Percentiles rank a stretch among this genome's conserved stretches.
Evolutionary conservation across 371 early-diverging fungal genomes (phyloP).

Genomic region (Rhizopus sp.): DNA sequence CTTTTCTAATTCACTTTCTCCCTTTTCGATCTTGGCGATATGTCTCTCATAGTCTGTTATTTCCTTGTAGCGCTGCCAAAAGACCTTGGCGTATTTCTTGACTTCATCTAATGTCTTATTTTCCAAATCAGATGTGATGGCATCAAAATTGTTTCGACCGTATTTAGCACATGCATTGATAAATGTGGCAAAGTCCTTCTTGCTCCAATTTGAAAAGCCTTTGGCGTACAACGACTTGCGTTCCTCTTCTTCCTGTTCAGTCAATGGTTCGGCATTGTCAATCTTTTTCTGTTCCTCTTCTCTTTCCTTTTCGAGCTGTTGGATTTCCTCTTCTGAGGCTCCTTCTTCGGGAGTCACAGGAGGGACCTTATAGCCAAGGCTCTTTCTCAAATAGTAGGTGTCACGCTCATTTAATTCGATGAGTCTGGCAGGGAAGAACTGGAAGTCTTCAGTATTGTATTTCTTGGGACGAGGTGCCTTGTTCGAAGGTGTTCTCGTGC

Average conservation of each 20-base stretch:
- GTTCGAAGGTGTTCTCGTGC: conserved; percentile 51
- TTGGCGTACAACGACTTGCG: conserved; percentile 74
- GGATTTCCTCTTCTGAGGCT: conserved; percentile 44
- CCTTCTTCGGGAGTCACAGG: conserved; percentile 35
- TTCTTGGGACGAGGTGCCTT: conserved; percentile 71
- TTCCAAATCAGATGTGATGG: conserved; percentile 85
- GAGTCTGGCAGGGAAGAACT: conserved; percentile 89
- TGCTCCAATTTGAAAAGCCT: conserved; percentile 94
- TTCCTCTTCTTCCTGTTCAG: conserved; percentile 84
- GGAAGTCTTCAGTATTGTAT: conserved; percentile 77
- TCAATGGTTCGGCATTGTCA: conserved; percentile 86
- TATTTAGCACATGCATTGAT: conserved; percentile 89
- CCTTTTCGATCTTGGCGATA: conserved; percentile 85
- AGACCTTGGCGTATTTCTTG: conserved; percentile 78
- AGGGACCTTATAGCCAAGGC: conserved; percentile 64
- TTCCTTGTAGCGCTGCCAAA: conserved; percentile 88
- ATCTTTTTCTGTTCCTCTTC: conserved; percentile 82
- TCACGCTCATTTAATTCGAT: conserved; percentile 85
- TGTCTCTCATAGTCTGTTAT: conserved; percentile 84
- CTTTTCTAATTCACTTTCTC: conserved; percentile 80
- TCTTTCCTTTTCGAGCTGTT: conserved; percentile 66
- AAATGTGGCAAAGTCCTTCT: conserved; percentile 91
- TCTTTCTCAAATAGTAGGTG: conserved; percentile 60
- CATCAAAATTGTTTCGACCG: conserved; percentile 77
- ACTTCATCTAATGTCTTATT: conserved; percentile 91